Conservation (phyloP, 1,284 basidiomycete genomes). For the Trametes hirsuta region DNA sequence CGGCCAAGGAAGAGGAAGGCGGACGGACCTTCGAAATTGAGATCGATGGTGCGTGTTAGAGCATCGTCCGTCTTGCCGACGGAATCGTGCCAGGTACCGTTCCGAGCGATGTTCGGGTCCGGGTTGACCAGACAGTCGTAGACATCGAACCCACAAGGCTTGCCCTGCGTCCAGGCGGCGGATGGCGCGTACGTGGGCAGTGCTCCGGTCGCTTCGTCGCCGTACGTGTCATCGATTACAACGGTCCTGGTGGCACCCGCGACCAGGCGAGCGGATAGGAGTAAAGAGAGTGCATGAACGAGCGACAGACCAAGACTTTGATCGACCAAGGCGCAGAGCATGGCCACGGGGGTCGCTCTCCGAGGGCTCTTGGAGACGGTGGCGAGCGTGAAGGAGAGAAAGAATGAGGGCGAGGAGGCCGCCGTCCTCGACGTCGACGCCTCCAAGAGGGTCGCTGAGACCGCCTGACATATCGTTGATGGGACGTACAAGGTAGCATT, state of each 20-base stretch:
- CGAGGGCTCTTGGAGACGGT: background rate
- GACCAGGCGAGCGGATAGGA: slow-evolving; percentile 2
- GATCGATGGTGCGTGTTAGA: slow-evolving; percentile 18
- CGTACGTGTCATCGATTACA: slow-evolving; percentile 23
- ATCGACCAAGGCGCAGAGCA: background rate
- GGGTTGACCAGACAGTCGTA: slow-evolving; percentile 11
- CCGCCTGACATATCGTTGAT: background rate
- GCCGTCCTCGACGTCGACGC: background rate
- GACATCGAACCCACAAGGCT: slow-evolving; percentile 5
- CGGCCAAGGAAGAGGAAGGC: too few species aligned
- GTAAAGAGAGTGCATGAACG: background rate
- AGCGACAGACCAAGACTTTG: background rate
- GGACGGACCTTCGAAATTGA: slow-evolving; percentile 20
- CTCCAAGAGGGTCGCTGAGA: background rate
- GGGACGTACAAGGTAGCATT: background rate
- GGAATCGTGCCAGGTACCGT: slow-evolving; percentile 22
- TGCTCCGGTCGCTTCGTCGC: slow-evolving; percentile 17
- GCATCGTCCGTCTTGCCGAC: slow-evolving; percentile 8
- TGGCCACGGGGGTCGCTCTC: background rate
- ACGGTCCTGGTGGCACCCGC: slow-evolving; percentile 7
- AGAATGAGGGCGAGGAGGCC: background rate
- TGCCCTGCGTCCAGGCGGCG: slow-evolving; percentile 14
- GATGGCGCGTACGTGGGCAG: slow-evolving; percentile 15
- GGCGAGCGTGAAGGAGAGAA: background rate
- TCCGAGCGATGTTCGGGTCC: slow-evolving; percentile 8